Percentiles rank a stretch among this genome's conserved stretches.
phyloP scores from a whole-genome alignment of 192 early-diverging fungal species.

The Linnemannia exigua region DNA sequence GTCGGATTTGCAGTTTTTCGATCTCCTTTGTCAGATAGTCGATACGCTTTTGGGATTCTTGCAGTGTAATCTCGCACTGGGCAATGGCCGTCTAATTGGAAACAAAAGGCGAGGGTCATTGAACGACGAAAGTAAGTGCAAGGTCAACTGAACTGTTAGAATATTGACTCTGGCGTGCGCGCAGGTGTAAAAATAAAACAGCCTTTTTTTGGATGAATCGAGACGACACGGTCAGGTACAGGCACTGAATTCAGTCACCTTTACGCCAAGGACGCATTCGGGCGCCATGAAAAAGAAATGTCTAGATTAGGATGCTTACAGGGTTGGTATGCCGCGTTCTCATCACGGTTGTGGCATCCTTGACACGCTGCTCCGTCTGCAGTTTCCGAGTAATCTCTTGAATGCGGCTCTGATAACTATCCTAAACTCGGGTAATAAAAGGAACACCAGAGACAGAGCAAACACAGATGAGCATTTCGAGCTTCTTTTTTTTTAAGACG shows the following conservation, averaged over 20 bases:
- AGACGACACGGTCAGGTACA: neutral
- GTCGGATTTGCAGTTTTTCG: constrained; percentile 69
- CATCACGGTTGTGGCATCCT: constrained; percentile 81
- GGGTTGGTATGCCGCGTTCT: constrained; percentile 78
- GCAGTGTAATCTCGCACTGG: constrained; percentile 83
- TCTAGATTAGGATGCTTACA: constrained; percentile 20
- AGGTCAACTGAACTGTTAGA: neutral
- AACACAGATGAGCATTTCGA: constrained; percentile 1
- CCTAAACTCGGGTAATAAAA: constrained; percentile 22
- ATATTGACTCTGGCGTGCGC: neutral
- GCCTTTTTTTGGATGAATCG: neutral
- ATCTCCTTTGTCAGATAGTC: constrained; percentile 79
- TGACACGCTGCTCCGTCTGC: constrained; percentile 79
- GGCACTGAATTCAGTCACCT: neutral
- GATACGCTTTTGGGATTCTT: constrained; percentile 75
- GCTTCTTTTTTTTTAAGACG: neutral
- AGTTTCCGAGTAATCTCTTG: constrained; percentile 79
- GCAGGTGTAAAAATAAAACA: neutral
- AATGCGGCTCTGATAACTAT: constrained; percentile 69
- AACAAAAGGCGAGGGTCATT: neutral
- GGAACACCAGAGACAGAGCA: neutral
- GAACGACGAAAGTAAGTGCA: neutral
- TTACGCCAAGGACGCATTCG: neutral
- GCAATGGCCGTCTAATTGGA: constrained; percentile 58
- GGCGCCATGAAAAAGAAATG: neutral